phyloP scores from a whole-genome alignment of 805 yeast genomes.

The Zygosaccharomyces gambellarensis region DNA sequence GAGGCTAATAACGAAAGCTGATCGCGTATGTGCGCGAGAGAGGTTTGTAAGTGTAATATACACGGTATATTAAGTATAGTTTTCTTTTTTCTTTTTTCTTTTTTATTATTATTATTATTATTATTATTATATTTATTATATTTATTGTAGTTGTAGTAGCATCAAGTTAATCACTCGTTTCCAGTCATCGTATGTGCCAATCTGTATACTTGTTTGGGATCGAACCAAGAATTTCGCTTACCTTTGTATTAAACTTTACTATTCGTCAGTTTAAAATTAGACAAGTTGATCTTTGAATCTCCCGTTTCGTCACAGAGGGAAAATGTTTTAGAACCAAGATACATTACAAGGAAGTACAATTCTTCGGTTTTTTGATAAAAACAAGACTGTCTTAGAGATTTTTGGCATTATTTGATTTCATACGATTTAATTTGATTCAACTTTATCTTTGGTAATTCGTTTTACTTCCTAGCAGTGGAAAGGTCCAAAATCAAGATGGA shows the following conservation, averaged over 20 bases:
- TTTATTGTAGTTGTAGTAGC: too few species aligned
- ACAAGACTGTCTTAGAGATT: not conserved
- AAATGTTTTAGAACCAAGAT: slow-evolving; percentile 3
- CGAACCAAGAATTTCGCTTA: not conserved
- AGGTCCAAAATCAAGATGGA: slow-evolving; percentile 1
- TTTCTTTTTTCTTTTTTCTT: not conserved
- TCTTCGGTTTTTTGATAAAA: not conserved
- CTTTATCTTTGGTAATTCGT: not conserved
- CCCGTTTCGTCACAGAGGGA: slow-evolving; percentile 2
- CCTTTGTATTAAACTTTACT: not conserved
- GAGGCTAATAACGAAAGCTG: slow-evolving; percentile 1
- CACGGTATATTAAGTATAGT: not conserved
- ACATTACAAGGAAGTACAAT: not conserved
- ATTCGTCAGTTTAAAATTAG: not conserved
- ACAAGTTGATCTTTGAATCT: not conserved
- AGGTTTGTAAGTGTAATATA: too few species aligned
- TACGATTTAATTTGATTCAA: not conserved
- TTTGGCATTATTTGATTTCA: not conserved
- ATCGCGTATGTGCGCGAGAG: not conserved
- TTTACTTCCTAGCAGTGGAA: not conserved
- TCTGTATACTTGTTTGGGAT: not conserved
- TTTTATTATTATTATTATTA: too few species aligned
- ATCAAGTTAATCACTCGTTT: too few species aligned
- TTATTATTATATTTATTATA: too few species aligned
- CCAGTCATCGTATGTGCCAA: not conserved